Base-by-base conservation (phyloP, 805 yeast genomes). In the Wickerhamiella azymoides region DNA sequence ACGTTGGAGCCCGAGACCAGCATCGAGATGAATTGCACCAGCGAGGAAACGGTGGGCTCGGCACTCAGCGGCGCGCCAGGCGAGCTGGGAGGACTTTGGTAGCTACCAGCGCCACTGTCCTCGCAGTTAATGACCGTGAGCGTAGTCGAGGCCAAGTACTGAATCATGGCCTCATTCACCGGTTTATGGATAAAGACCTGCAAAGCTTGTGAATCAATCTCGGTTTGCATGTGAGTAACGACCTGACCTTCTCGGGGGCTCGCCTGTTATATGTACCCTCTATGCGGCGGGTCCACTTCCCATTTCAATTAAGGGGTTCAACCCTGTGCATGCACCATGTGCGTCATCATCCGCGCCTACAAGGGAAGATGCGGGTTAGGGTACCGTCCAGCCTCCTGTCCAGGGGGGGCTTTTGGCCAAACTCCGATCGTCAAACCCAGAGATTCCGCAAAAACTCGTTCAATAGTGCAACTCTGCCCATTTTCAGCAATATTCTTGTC, bases 1-100 rank as follows among this genome's bases (percentile, higher is more conserved):
- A 89, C 97, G 61, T 88, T 86, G 6, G 96, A 84, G 57, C 82
- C 77, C 46, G 69, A 70, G 54, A 89, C 79, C 50, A 89, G 67
- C 24, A 72, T 74, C 49, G 77, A 72, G 53, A 92, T 88, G 67
- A 92, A 89, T 24, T 52, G 50, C 24, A 49, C 47, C 44, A 63
- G 56, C 21, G 63, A 54, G 30, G 62, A 58, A 32, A 58, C 50
- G 14, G 57, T 50, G 28, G 60, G 59, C 51, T 54, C 57, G 11
- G 57, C 59, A 16, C 33, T 18, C 4, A 28, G 33, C n/a, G 19
- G 43, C 17, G 45, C 40, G 1, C 36, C 38, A 16, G 56, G 55
- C 25, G 55, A 51, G 43, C 52, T n/a, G n/a, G 59, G 55, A 10
- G 58, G 55, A 27, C 56, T 47, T 36, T 49, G 36, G 49, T 51